Evolutionary conservation across 768 basidiomycete genomes (phyloP), one percentile per base, ranked within the genome.

Genomic region (Cubamyces lactineus): DNA sequence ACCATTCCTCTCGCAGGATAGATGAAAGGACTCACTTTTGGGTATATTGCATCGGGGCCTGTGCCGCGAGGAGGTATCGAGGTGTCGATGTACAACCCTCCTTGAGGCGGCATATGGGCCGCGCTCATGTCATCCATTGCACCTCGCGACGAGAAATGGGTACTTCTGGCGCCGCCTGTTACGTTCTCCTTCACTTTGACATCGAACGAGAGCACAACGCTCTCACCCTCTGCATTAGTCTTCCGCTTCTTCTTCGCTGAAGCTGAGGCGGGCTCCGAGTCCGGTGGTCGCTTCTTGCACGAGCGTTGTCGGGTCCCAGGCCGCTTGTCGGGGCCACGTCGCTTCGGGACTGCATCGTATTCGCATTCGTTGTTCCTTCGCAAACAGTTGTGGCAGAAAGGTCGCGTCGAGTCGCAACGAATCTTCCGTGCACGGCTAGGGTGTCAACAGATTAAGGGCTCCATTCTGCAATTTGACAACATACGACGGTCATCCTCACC

Each of bases 281-380:
- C 81, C 39, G 80, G 75, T 39, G 84, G 82, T 61, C 89, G 80
- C 80, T 91, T 92, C 84, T 92, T 92, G 82, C 89, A 92, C 58
- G 87, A 88, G 67, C 91, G 82, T 72, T 91, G 88, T 64, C 91
- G 84, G 60, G 90, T 92, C 28, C 91, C 91, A 61, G 91, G 91
- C 69, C 84, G 85, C 77, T 91, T 92, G 82, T 93, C 91, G 64
- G 91, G 91, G 2, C 92, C 92, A 63, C 91, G 83, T 63, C 92
- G 86, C 75, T 89, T 91, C 68, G 91, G 91, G 57, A 83, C 87
- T 28, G 84, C 78, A 72, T 93, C 91, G 75, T 92, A 93, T 76
- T 87, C 82, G 75, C 91, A 93, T 57, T 81, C 80, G 74, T 91
- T 90, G 67, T 84, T 84, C 70, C 91, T 81, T 71, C 90, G 86